A percentile compares a stretch with the other conserved stretches of the same genome.
phyloP scores from a whole-genome alignment of 805 yeast genomes.

The Pachysolen tannophilus region DNA sequence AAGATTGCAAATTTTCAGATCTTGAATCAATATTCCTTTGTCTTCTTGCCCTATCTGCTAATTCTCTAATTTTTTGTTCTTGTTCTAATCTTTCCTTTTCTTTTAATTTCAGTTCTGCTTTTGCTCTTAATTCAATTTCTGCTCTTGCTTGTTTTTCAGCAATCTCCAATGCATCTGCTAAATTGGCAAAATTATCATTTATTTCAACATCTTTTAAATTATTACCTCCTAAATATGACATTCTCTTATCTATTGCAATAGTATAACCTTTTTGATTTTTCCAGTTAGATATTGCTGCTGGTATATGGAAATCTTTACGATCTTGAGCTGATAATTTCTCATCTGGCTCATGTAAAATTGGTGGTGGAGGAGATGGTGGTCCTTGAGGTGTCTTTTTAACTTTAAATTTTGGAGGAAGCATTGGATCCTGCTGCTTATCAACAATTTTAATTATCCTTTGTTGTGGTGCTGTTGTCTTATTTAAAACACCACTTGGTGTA shows the following conservation, averaged over 20 bases:
- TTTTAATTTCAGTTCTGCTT: slow-evolving; percentile 38
- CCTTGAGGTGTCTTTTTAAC: slow-evolving; percentile 65
- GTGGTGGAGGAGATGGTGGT: slow-evolving; percentile 45
- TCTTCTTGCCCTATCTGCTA: slow-evolving; percentile 42
- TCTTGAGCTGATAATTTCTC: slow-evolving; percentile 62
- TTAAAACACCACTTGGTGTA: too few relatives aligned
- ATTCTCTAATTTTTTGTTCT: slow-evolving; percentile 40
- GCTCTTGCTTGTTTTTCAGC: slow-evolving; percentile 60
- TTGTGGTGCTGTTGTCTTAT: too few relatives aligned
- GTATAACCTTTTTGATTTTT: slow-evolving; percentile 89
- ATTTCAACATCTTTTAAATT: slow-evolving; percentile 29
- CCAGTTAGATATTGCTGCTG: slow-evolving; percentile 92
- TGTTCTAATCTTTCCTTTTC: slow-evolving; percentile 40
- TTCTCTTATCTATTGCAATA: slow-evolving; percentile 69
- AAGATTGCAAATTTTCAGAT: slow-evolving; percentile 1
- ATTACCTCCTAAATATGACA: slow-evolving; percentile 50
- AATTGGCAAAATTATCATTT: slow-evolving; percentile 48
- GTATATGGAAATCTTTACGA: slow-evolving; percentile 76
- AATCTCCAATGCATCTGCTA: slow-evolving; percentile 63
- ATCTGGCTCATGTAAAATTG: slow-evolving; percentile 54
- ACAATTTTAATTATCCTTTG: slow-evolving; percentile 60
- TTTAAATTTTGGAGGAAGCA: slow-evolving; percentile 74
- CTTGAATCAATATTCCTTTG: slow-evolving; percentile 16
- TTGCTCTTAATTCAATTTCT: slow-evolving; percentile 43
- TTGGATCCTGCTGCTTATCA: slow-evolving; percentile 69